Evolutionary conservation across 108 stramenopile genomes (phyloP).

Genomic region (Ochromonas danica): DNA sequence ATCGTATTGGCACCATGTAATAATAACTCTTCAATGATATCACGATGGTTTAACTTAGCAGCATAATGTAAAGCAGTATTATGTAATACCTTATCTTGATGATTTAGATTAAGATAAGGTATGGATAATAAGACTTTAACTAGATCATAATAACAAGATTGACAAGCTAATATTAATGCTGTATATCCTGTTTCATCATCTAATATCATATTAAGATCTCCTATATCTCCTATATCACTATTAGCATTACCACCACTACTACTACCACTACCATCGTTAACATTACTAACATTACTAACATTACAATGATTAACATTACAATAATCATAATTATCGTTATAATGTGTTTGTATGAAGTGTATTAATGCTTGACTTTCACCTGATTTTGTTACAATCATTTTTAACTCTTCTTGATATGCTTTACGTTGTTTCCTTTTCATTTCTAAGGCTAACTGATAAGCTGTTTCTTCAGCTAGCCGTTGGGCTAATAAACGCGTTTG

Average conservation of each 20-base stretch:
- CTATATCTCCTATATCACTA: neutral
- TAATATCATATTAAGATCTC: neutral
- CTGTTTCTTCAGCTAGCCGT: neutral
- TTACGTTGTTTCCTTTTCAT: neutral
- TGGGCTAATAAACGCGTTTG: neutral
- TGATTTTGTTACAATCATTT: neutral
- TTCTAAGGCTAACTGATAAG: neutral
- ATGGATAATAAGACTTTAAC: neutral
- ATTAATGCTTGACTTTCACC: neutral
- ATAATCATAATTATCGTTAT: neutral
- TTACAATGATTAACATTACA: neutral
- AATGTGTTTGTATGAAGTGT: neutral
- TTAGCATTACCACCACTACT: neutral
- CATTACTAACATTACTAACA: neutral
- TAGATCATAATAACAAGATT: neutral
- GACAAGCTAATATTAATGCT: neutral
- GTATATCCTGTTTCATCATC: neutral
- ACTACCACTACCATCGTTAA: neutral
- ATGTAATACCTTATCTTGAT: neutral
- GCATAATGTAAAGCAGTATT: conserved; percentile 8
- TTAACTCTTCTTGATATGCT: too few relatives aligned
- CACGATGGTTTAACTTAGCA: neutral
- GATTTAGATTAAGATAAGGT: neutral
- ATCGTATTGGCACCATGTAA: neutral
- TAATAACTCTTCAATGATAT: conserved; percentile 6